Conservation (phyloP, 345 rosid genomes). For the Eucalyptus grandis region DNA sequence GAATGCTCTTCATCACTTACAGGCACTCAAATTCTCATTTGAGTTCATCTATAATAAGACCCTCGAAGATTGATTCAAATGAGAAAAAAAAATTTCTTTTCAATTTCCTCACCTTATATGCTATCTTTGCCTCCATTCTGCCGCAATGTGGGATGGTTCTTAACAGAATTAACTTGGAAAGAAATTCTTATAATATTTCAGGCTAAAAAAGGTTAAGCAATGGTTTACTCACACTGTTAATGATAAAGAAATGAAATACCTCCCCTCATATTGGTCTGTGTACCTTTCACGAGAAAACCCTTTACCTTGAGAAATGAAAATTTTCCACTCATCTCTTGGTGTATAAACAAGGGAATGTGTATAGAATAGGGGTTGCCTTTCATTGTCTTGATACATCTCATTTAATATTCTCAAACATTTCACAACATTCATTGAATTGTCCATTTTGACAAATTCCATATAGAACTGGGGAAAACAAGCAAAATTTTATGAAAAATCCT, state of each 20-base stretch:
- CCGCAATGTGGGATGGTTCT: background rate
- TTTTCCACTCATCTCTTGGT: accelerated
- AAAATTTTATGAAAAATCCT: no score
- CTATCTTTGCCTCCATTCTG: background rate
- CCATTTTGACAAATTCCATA: background rate
- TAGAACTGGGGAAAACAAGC: background rate
- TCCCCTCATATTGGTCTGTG: accelerated
- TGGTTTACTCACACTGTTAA: background rate
- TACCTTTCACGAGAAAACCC: background rate
- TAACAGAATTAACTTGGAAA: no score
- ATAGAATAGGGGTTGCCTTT: background rate
- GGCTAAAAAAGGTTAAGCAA: background rate
- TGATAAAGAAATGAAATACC: no score
- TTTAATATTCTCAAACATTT: no score
- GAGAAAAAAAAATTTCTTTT: no score
- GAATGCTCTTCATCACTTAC: background rate
- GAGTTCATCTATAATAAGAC: background rate
- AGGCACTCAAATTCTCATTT: background rate
- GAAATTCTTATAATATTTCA: no score
- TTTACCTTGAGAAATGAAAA: no score
- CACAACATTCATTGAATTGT: background rate
- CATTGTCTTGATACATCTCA: background rate
- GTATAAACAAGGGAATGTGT: no score
- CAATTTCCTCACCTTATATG: background rate
- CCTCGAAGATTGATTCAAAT: background rate